Base-by-base conservation (phyloP, 257 asterid species). In the Solanum sejunctum region DNA sequence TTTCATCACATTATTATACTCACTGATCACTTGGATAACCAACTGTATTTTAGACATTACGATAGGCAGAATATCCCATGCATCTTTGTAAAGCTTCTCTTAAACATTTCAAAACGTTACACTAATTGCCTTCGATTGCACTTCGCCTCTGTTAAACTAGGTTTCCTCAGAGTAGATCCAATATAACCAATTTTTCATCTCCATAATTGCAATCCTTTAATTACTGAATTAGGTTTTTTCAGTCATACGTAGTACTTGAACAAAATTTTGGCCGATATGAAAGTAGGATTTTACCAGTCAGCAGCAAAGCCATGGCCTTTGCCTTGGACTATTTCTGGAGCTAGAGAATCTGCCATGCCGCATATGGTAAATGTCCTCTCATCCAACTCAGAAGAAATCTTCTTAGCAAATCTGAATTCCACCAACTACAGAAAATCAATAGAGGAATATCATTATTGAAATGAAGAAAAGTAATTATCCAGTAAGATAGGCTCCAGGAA, bases 301-400 rank as follows among this genome's bases (percentile, higher is more conserved):
- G 94, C 97, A 81, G 94, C 93, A 86, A 94, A 93, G 86, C 97
- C 92, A 69, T 96, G 98, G 86, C 99, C 99, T 89, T 92, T 93
- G 84, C 99, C 99, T 91, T 91, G 98, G 84, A 96, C 92, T 69
- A 94, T 91, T 90, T 96, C 99, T 80, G 99, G 99, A 90, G 99
- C 97, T 88, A 94, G 90, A 43, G 96, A 92, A 87, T 96, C 98
- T 3, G 97, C 89, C 92, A 89, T 94, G 32, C 99, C 99, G 84
- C 98, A 94, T 70, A 94, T 90, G 45, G 99, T 93, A 89, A 88
- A 94, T 66, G 99, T 89, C 90, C 98, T 90, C 85, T 92, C 95
- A 84, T 83, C 86, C 78, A 75, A 61, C 84, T 92, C 95, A 67
- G 93, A 89, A 78, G 93, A 89, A 57, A 96, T 85, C 88, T 90